Evolutionary conservation across 768 basidiomycete genomes (phyloP).

Genomic region (Amyloporia xantha): DNA sequence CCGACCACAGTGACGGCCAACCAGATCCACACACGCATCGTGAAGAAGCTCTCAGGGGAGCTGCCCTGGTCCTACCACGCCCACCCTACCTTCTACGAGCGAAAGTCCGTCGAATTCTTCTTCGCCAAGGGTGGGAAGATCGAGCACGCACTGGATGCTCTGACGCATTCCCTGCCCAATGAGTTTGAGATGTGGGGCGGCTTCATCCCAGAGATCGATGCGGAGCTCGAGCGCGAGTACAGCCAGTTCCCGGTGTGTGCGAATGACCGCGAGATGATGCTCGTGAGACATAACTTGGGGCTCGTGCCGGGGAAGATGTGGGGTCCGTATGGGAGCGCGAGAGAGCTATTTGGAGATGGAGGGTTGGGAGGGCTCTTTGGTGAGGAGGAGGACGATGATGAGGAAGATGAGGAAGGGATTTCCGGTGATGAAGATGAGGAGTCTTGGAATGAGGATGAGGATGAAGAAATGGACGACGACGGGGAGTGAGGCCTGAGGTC

Average conservation of each 20-base stretch:
- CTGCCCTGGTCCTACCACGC: not conserved
- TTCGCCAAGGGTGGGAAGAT: slow-evolving; percentile 1
- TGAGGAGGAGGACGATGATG: not conserved
- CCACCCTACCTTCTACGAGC: not conserved
- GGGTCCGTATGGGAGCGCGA: not conserved
- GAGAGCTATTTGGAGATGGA: too few relatives aligned
- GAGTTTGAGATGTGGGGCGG: not conserved
- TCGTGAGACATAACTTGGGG: not conserved
- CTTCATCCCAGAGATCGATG: not conserved
- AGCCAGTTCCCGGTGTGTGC: not conserved
- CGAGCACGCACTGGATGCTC: not conserved
- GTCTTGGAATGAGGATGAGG: not conserved
- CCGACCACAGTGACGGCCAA: not conserved
- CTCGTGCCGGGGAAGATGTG: not conserved
- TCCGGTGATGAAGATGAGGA: not conserved
- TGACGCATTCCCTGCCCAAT: not conserved
- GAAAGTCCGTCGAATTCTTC: not conserved
- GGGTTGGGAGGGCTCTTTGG: not conserved
- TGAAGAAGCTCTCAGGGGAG: not conserved
- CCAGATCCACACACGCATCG: not conserved
- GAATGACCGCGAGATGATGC: not conserved
- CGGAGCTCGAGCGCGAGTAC: not conserved
- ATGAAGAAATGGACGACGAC: not conserved
- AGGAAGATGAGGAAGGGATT: not conserved
- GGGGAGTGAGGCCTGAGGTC: too few relatives aligned